A percentile compares a stretch with the other conserved stretches of the same genome.
These are phyloP conservation scores for Nakaseomyces bracarensis DNA, from an alignment of 1,139 yeast genomes.

Conservation along the genomic window DNA sequence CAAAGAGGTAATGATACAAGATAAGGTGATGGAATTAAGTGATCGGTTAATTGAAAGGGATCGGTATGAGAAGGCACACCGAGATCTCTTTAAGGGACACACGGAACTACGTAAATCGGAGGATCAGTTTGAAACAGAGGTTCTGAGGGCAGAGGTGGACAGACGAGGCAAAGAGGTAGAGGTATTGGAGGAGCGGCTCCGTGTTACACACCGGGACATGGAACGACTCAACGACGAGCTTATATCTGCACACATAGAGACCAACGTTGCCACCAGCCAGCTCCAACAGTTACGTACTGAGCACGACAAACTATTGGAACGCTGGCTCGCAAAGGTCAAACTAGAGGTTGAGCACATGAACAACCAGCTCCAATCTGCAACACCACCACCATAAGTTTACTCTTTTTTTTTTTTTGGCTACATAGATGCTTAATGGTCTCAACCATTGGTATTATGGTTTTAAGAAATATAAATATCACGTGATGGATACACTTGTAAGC, in stretches of 20 bases:
- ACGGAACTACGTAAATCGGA: neutral
- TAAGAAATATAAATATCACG: no score
- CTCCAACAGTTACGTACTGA: slow-evolving; percentile 39
- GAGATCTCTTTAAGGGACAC: neutral
- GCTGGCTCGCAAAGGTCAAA: slow-evolving; percentile 55
- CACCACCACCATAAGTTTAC: neutral
- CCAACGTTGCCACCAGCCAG: slow-evolving; percentile 48
- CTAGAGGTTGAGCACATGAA: slow-evolving; percentile 55
- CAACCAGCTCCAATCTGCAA: neutral
- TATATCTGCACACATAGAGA: slow-evolving; percentile 60
- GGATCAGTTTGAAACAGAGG: neutral
- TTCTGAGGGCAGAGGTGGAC: neutral
- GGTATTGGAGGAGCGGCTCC: slow-evolving; percentile 36
- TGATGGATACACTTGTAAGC: no score
- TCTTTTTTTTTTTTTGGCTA: no score
- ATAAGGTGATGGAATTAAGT: neutral
- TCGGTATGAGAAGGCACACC: slow-evolving; percentile 1
- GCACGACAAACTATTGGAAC: slow-evolving; percentile 44
- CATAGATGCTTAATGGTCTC: no score
- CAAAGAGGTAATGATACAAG: no score
- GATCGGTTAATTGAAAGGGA: neutral
- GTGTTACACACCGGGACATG: slow-evolving; percentile 47
- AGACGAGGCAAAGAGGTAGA: neutral
- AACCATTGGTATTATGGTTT: no score
- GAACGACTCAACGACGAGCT: slow-evolving; percentile 66